Base-by-base conservation (phyloP, 2,329 filamentous ascomycete genomes). In the Penicillium sp. region DNA sequence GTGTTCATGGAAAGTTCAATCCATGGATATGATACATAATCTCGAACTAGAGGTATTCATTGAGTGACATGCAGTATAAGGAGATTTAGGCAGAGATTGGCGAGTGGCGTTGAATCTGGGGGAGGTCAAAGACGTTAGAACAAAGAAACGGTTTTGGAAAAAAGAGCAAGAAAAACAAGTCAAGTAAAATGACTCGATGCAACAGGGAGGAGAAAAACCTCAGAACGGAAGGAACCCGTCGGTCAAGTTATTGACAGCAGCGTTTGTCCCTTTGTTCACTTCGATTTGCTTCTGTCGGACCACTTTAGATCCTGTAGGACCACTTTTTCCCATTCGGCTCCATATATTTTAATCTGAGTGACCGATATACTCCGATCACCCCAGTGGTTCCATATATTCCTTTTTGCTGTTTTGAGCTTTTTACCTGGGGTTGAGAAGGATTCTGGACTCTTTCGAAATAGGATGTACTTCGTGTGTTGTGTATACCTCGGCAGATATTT, bases 221-320 rank as follows among this genome's bases (percentile, higher is more conserved):
- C 2, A 34, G 13, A 34, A 14, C 10, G 32, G 32, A 34, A 10
- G 4, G 13, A 14, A 14, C 23, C 23, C 23, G 23, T n/a, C n/a
- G n/a, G n/a, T 11, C 13, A 11, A 29, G 13, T 30, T 32, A 45
- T 26, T 51, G 49, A 51, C 49, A 47, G 48, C 32, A 7, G 8
- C 34, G 48, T 51, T 51, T 50, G 47, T 49, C 10, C 14, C 32
- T 32, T 44, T 45, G 18, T 43, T 43, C 36, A 10, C 36, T 19
- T 38, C n/a, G n/a, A n/a, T n/a, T n/a, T n/a, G n/a, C n/a, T n/a
- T n/a, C n/a, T n/a, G n/a, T n/a, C n/a, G n/a, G n/a, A n/a, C n/a
- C n/a, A n/a, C 26, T 11, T 19, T 7, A 5, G 32, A 5, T 23
- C 9, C 36, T 42, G 13, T 10, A n/a, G 18, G 19, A 26, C 32